Conservation (phyloP, 306 rosid genomes). For the Malus fusca region DNA sequence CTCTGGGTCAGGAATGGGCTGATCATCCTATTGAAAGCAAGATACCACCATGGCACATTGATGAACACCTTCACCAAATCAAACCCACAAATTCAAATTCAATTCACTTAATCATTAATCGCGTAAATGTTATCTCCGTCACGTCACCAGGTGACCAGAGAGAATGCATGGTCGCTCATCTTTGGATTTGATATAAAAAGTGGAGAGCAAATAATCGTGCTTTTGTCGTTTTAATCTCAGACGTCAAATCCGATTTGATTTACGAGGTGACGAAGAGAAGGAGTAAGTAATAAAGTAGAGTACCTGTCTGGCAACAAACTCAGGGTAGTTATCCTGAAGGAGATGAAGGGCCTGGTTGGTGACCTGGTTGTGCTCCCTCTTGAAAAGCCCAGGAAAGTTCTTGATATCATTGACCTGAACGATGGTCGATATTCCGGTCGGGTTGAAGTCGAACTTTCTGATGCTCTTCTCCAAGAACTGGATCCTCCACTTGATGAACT, state of each 20-base stretch:
- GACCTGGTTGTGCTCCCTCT: constrained; percentile 37
- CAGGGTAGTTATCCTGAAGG: constrained; percentile 56
- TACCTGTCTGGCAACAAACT: constrained; percentile 55
- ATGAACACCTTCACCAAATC: constrained; percentile 32
- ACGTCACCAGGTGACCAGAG: no score
- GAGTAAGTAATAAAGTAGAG: no score
- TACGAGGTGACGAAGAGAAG: no score
- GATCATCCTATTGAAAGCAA: constrained; percentile 43
- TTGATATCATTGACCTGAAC: constrained; percentile 55
- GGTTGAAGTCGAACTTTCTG: constrained; percentile 41
- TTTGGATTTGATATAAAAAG: no score
- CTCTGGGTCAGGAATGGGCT: constrained; percentile 54
- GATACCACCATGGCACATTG: constrained; percentile 60
- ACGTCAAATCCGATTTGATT: no score
- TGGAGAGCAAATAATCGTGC: no score
- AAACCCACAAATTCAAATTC: neutral
- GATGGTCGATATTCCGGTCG: constrained; percentile 34
- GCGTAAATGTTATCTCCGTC: no score
- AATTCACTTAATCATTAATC: neutral
- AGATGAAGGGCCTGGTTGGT: constrained; percentile 44
- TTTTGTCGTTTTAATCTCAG: no score
- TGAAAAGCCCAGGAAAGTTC: constrained; percentile 36
- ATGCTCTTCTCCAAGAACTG: constrained; percentile 51
- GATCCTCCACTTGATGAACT: constrained; percentile 44
- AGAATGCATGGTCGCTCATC: no score